phyloP scores from a whole-genome alignment of 345 rosid genomes.

The Arabis hirsuta region DNA sequence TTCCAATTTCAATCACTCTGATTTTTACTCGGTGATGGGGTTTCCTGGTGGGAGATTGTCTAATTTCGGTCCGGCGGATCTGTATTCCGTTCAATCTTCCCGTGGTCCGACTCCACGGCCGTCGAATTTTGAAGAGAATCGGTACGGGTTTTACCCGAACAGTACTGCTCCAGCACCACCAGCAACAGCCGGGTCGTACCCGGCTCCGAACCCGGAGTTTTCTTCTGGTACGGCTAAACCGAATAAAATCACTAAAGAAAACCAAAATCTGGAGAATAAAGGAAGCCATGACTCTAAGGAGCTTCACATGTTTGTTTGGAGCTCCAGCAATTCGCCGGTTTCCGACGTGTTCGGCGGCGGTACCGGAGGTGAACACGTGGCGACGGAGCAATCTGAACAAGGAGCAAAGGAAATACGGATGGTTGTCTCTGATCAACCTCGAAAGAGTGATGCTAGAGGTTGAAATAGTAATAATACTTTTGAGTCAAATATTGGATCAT shows the following conservation, averaged over 20 bases:
- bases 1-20: constrained; percentile 86
- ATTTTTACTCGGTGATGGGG: constrained; percentile 88
- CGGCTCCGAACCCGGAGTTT: constrained; percentile 89
- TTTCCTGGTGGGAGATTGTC: constrained; percentile 77
- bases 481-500: neutral
- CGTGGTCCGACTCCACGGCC: constrained; percentile 81
- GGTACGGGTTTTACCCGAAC: constrained; percentile 75
- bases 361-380: constrained; percentile 60
- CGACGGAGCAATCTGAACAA: constrained; percentile 75
- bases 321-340: constrained; percentile 91
- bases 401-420: constrained; percentile 91
- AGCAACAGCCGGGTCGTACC: constrained; percentile 54
- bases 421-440: constrained; percentile 77
- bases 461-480: neutral
- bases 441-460: constrained; percentile 74
- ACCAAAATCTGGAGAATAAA: constrained; percentile 45
- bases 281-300: constrained; percentile 81
- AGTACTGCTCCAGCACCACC: constrained; percentile 40
- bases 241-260: constrained; percentile 39
- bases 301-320: constrained; percentile 99
- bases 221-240: constrained; percentile 47
- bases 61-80: constrained; percentile 82
- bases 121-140: constrained; percentile 84
- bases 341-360: constrained; percentile 75
- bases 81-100: constrained; percentile 77